These are phyloP conservation scores for Gremmenia infestans DNA, from an alignment of 2,329 filamentous ascomycete genomes.

Conservation along the genomic window DNA sequence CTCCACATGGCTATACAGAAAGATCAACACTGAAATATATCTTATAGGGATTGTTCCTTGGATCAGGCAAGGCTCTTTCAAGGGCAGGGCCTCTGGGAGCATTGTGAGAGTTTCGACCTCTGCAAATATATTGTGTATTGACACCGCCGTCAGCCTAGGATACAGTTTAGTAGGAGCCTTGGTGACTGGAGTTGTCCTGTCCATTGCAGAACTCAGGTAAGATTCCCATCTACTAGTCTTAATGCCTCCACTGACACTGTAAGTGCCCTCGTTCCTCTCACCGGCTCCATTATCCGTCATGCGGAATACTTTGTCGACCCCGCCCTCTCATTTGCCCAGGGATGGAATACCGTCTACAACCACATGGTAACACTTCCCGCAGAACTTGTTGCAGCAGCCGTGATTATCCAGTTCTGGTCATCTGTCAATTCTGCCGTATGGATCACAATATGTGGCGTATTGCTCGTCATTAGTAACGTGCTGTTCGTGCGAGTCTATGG, in stretches of 20 bases:
- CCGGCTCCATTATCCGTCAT: slow-evolving; percentile 35
- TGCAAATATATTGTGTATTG: background rate
- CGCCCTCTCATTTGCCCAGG: slow-evolving; percentile 31
- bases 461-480: slow-evolving; percentile 34
- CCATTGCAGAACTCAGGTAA: slow-evolving; percentile 45
- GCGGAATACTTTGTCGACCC: slow-evolving; percentile 36
- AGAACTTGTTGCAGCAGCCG: slow-evolving; percentile 58
- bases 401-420: slow-evolving; percentile 60
- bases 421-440: slow-evolving; percentile 43
- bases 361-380: slow-evolving; percentile 31
- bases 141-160: slow-evolving; percentile 33
- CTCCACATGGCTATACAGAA: background rate
- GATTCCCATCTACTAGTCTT: background rate
- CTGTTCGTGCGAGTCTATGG: slow-evolving; percentile 38
- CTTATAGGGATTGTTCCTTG: slow-evolving; percentile 18
- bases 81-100: slow-evolving; percentile 48
- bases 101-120: slow-evolving; percentile 27
- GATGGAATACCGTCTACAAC: slow-evolving; percentile 30
- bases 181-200: slow-evolving; percentile 46
- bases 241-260: background rate
- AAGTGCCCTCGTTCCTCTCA: slow-evolving; percentile 42
- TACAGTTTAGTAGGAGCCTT: slow-evolving; percentile 46
- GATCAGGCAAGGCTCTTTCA: slow-evolving; percentile 45
- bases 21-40: background rate
- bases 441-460: slow-evolving; percentile 36